Evolutionary conservation across 2,329 filamentous ascomycete genomes (phyloP), one percentile per base, ranked within the genome.

Genomic region (Sporothrix curviconia): DNA sequence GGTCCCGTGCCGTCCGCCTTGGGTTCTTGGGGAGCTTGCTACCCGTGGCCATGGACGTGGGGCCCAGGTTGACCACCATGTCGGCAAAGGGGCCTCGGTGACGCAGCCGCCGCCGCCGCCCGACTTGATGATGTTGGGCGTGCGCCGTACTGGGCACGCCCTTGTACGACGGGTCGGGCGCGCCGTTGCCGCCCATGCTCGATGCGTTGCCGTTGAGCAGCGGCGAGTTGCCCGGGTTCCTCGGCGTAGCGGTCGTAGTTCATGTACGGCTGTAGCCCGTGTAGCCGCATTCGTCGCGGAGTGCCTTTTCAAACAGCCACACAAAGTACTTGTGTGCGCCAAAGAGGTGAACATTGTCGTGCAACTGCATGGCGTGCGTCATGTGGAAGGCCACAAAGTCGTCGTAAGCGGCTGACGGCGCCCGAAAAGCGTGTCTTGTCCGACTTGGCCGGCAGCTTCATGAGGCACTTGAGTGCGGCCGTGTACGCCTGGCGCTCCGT

Each of bases 61-160:
- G 69, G 14, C 71, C 73, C 17, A 75, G 69, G 52, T 63, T 70
- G 57, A 74, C 71, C 12, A 71, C 67, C 69, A 74, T 70, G 65
- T 74, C 73, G 25, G 67, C 67, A 22, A 81, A 74, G 0, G 80
- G 80, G 0, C 79, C 79, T 2, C 67, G 3, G 67, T 72, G 4
- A 83, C 71, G 63, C 81, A 84, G 3, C 80, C 81, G 25, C 81
- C 81, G 12, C 81, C 81, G 3, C 72, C 73, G 11, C 74, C 80
- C 0, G 78, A 66, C 39, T 70, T 68, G 36, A 79, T 70, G 17
- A 70, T 67, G 60, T 77, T 70, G n/a, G 71, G 65, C 7, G 68
- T 70, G n/a, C 70, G 66, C 66, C 67, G 8, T 56, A 60, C 58
- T 71, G 68, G 62, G 51, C 37, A 68, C 42, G 19, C 66, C 66